Evolutionary conservation across 305 asterid species (phyloP), one percentile per base, ranked within the genome.

Genomic region (Rubia peregrina): DNA sequence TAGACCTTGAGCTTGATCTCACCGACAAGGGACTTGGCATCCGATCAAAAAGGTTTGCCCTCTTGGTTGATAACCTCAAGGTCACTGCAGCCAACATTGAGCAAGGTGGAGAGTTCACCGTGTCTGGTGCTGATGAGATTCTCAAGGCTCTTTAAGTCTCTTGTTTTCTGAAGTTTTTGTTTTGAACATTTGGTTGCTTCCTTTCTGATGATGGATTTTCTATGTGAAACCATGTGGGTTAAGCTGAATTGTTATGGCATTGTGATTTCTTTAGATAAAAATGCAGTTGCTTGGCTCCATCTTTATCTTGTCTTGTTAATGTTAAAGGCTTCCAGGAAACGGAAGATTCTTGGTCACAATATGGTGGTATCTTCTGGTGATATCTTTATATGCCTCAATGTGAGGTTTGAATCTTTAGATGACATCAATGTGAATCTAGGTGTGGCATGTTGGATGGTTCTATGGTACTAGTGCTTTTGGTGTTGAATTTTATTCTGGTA

Each of bases 111-210:
- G 96, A 90, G 42, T 92, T 92, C 87, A 92, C 91, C 0, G 83
- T 92, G 73, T 92, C 98, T 12, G 72, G 98, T 12, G 96, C 96
- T 7, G 97, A 88, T 12, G 98, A 92, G 11, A 90, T 92, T 48
- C 80, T 92, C 19, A 86, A 90, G 85, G 91, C 95, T 80, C 97
- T 92, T 1, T 92, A 74, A 73, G 61, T 73, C 55, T 19, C 51
- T 61, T 36, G 41, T 46, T 71, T 46, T 38, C 36, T 38, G 19
- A 44, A 44, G 70, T 33, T 33, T 33, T 33, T 33, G 38, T 33
- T 26, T 67, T 12, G n/a, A 68, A 44, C 36, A 21, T 9, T 53
- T 36, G 9, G 5, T 51, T 53, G 3, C n/a, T 19, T n/a, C 51
- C 12, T 10, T 36, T 11, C 19, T 9, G 40, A 9, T 51, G 9